These are phyloP conservation scores for Naegleria fowleri DNA, from an alignment of 208 protist species.

Conservation along the genomic window DNA sequence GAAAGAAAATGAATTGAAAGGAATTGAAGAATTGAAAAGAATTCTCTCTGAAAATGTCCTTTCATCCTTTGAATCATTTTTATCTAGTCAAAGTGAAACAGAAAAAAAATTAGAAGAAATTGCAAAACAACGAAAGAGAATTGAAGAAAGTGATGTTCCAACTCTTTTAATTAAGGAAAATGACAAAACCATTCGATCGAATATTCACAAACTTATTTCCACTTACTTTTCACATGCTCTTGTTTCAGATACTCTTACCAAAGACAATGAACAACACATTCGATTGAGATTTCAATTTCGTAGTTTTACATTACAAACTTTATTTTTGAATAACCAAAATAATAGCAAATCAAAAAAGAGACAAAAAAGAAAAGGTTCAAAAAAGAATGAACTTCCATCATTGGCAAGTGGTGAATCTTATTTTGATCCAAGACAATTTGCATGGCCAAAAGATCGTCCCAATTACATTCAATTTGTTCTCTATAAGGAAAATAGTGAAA, in stretches of 20 bases:
- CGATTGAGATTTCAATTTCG: background rate
- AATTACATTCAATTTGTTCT: constrained; percentile 75
- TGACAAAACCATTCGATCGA: background rate
- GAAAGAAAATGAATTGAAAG: background rate
- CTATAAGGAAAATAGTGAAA: constrained; percentile 87
- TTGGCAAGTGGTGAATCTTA: background rate
- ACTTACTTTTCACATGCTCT: background rate
- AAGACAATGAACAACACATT: background rate
- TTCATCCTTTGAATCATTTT: background rate
- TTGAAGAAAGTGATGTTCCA: background rate
- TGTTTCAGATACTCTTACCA: background rate
- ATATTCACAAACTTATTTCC: background rate
- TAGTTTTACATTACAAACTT: background rate
- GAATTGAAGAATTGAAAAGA: background rate
- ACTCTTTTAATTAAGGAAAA: background rate
- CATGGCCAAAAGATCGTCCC: constrained; percentile 33
- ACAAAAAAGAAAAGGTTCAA: constrained; percentile 12
- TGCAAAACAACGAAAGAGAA: background rate
- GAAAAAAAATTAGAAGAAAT: background rate
- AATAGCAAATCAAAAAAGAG: background rate
- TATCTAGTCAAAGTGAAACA: background rate
- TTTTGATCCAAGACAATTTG: constrained; percentile 11
- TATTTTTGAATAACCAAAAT: background rate
- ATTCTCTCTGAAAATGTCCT: background rate
- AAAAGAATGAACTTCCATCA: background rate